Evolutionary conservation across 805 yeast species (phyloP), one percentile per base, ranked within the genome.

Genomic region (Sugiyamaella boreocaroliniensis): DNA sequence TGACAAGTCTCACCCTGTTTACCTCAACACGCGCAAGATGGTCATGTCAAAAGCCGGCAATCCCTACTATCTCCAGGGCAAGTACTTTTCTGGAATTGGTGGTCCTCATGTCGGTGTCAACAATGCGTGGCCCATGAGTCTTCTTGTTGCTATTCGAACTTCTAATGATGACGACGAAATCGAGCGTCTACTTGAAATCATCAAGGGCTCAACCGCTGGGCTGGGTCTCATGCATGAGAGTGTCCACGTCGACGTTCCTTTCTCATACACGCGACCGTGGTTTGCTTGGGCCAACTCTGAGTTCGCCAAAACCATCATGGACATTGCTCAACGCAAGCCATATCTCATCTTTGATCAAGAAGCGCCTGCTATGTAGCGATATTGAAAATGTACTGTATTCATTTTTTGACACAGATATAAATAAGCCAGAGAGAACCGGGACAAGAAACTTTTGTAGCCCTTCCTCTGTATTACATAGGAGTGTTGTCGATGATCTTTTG

Each of bases 261-360:
- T 53, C 54, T 22, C 58, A 20, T 89, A 68, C 64, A 86, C 96
- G 0, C 72, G 97, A 55, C 79, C 93, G 2, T 89, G 97, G 97
- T 89, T 89, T 71, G 85, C 95, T 4, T 89, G 97, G 97, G 86
- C 95, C 60, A 89, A 89, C 64, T 82, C 95, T 1, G 96, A 89
- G 68, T 87, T 89, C 70, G 96, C 89, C 18, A 86, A 86, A 67
- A 84, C 95, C 0, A 83, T 89, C n/a, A 66, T 89, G 45, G 84
- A 87, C 61, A 69, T 89, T 55, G 89, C 92, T 1, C 70, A 76
- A 53, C 71, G 85, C 49, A 86, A 85, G 63, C 95, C 95, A 0
- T 78, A 85, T 61, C 69, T 87, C 58, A 77, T 88, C 12, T 83
- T 86, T 34, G 50, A 51, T 32, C 54, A 55, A 43, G 47, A 41